Evolutionary conservation across 306 rosid genomes (phyloP), one percentile per base, ranked within the genome.

Genomic region (Quercus mongolica): DNA sequence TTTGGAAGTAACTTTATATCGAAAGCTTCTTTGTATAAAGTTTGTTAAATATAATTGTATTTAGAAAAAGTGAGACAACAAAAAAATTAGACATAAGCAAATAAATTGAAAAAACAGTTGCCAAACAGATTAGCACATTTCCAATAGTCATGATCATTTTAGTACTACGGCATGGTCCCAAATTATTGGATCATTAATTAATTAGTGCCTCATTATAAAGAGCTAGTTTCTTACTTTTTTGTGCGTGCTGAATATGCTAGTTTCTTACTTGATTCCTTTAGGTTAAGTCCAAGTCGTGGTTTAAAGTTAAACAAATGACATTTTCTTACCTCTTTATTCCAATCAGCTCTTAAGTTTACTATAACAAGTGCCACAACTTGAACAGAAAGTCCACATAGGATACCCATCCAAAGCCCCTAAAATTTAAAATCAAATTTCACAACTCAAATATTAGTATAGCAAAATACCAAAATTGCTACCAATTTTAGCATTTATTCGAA

Each of bases 351-450:
- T 15, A 81, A 67, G 76, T 85, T 85, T 38, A 83, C 77, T 6
- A 79, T 54, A 51, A 83, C 35, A 5, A 87, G 85, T 1, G 83
- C 88, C 18, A 79, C 75, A 56, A 82, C 83, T 80, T 87, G 93
- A 82, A 87, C 90, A 69, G 75, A 46, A 54, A 90, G 91, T 65
- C 82, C 93, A 84, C 86, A 87, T 73, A 90, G 82, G 70, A 90
- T 87, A 49, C 91, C 93, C 83, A 87, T 84, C 91, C 93, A 90
- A 38, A 87, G 91, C 19, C 91, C 91, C 90, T 89, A 72, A 31
- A n/a, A n/a, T n/a, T 15, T 23, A 64, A 33, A 63, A 21, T 14
- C 84, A 70, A 70, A 18, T 67, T 3, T 33, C 15, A 38, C 25
- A 38, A 33, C 13, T 49, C 54, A 49, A 35, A 35, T 55, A 58